These are phyloP conservation scores for Cladosporium sp. DNA, from an alignment of 2,329 filamentous ascomycete species.

Conservation along the genomic window DNA sequence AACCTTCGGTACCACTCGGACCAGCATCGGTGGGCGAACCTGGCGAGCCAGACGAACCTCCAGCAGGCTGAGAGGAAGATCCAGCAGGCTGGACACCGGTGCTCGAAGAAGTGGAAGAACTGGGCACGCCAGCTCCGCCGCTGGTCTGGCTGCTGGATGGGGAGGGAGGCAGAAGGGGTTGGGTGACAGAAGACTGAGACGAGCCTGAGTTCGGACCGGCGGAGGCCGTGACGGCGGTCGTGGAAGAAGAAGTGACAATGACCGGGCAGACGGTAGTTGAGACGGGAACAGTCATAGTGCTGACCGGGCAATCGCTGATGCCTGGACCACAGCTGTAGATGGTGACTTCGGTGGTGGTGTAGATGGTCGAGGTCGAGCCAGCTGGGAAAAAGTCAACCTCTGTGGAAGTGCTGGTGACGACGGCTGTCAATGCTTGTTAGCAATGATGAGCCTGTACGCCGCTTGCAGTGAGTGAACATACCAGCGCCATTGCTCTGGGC, in stretches of 20 bases:
- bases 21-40: too few relatives aligned
- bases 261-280: slow-evolving; percentile 43
- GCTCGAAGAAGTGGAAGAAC: neutral
- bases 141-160: slow-evolving; percentile 5
- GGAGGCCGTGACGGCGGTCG: slow-evolving; percentile 11
- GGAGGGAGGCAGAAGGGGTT: slow-evolving; percentile 6
- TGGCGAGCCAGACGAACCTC: neutral
- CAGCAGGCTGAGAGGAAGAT: neutral
- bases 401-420: neutral
- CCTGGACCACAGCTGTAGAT: slow-evolving; percentile 37
- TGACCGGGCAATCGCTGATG: slow-evolving; percentile 37
- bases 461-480: neutral
- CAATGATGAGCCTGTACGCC: neutral
- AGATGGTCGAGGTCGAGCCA: slow-evolving; percentile 38
- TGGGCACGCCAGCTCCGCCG: neutral
- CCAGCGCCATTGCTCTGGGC: neutral
- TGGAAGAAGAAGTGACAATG: slow-evolving; percentile 27
- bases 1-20: neutral
- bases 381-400: slow-evolving; percentile 26
- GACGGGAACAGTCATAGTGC: slow-evolving; percentile 37
- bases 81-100: neutral
- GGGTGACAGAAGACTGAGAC: slow-evolving; percentile 9
- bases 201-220: neutral
- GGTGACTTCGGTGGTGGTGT: slow-evolving; percentile 40
- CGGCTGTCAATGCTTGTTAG: neutral